Base-by-base conservation (phyloP, 2,329 filamentous ascomycete genomes). In the Colletotrichum cuscutae region DNA sequence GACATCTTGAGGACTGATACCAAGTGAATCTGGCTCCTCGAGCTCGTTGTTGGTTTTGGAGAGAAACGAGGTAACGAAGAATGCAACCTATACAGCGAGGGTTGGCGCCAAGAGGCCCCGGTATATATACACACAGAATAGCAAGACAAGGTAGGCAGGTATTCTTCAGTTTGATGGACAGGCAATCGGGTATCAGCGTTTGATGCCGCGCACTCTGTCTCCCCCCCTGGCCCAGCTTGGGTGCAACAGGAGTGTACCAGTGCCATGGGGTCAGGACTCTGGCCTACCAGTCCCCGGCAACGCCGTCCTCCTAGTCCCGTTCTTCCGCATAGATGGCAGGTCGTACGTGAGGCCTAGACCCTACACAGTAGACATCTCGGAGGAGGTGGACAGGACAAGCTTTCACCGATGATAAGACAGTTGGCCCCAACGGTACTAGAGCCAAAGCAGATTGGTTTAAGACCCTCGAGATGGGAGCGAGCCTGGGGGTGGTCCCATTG, bases 321-420 rank as follows among this genome's bases (percentile, higher is more conserved):
- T 57, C 57, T 30, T 53, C 12, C 30, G 37, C 46, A 32, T 42
- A 54, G 59, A 35, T 53, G 19, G 42, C 22, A 58, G 30, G 35
- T 26, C 8, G 28, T 49, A 42, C 19, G 35, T 49, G 30, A 26
- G 42, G 65, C 24, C 59, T 49, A 65, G 59, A 70, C 59, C 70
- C 70, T 70, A n/a, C n/a, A n/a, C n/a, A n/a, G n/a, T n/a, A 42
- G 56, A 60, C n/a, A n/a, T 12, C 28, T 56, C 32, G 46, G 46
- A 53, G 15, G 24, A 15, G 30, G 42, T 57, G 15, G 56, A 69
- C 54, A 9, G 59, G 42, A 69, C 59, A 72, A 61, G 70, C 70
- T 72, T 72, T 70, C 60, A 35, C n/a, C 42, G 54, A 56, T 26
- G 60, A 72, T 63, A 70, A 64, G 54, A 72, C 46, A 42, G 22